These are phyloP conservation scores for Albugo candida DNA, from an alignment of 352 stramenopile genomes.

Conservation along the genomic window DNA sequence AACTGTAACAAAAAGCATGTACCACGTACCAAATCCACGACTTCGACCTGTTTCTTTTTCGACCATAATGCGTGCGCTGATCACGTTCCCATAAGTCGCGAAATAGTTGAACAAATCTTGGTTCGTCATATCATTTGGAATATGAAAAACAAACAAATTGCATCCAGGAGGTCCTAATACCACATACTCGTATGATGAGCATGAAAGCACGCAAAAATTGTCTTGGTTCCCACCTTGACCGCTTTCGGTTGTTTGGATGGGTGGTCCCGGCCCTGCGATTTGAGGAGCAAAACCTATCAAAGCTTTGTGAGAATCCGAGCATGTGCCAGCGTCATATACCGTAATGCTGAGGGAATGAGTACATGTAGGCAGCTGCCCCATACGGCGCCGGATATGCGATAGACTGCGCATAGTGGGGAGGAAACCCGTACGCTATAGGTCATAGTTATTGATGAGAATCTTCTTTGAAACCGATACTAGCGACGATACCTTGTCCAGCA, in stretches of 20 bases:
- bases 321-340: conserved; percentile 12
- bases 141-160: conserved; percentile 98
- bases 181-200: conserved; percentile 9
- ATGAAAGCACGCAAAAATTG: conserved; percentile 10
- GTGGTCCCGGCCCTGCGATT: conserved; percentile 60
- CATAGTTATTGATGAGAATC: background rate
- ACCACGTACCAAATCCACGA: conserved; percentile 79
- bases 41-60: conserved; percentile 90
- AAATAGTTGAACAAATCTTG: conserved; percentile 94
- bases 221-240: conserved; percentile 41
- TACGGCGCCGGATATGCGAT: conserved; percentile 65
- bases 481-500: conserved; percentile 19
- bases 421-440: conserved; percentile 43
- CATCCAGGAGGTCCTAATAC: conserved; percentile 79
- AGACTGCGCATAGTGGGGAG: conserved; percentile 54
- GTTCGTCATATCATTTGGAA: conserved; percentile 96
- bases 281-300: conserved; percentile 54
- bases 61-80: conserved; percentile 93
- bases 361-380: conserved; percentile 59
- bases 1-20: background rate
- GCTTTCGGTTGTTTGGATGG: conserved; percentile 78
- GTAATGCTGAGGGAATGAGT: conserved; percentile 67
- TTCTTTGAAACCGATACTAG: background rate
- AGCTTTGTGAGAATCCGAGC: background rate
- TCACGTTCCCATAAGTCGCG: conserved; percentile 86